Base-by-base conservation (phyloP, 371 early-diverging fungal species). In the Mucor ambiguus region DNA sequence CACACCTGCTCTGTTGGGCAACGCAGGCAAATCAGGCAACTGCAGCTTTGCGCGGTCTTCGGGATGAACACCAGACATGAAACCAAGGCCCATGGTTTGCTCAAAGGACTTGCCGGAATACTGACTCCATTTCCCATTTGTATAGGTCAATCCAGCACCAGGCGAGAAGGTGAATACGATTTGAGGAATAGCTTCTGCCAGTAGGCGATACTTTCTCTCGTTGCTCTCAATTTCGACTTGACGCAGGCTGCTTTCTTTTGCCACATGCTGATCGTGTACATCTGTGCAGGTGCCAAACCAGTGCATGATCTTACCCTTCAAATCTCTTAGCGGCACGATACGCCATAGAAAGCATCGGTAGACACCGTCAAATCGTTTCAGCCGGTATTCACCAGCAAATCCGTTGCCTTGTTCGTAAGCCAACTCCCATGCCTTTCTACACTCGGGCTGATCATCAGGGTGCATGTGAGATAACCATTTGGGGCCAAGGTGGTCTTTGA, bases 161-260 rank as follows among this genome's bases (percentile, higher is more conserved):
- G 87, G 87, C 0, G 85, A 74, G n/a, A 87, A 84, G 0, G 87
- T 87, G 59, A 89, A 89, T 2, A 89, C 89, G 48, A 89, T 85
- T 58, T 89, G 89, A 4, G 89, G 89, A 43, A 89, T 89, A 2
- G 89, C 87, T 57, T 89, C 89, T 4, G 89, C 89, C 11, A 89
- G 66, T 18, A 87, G 61, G 29, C 89, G 73, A 58, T 89, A 89
- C 72, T 89, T 89, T 63, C 86, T 73, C 73, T 89, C 89, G 61
- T 83, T 89, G 67, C 82, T 78, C 62, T 86, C 85, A 54, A 84
- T 80, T 54, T 89, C 87, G 56, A 82, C 73, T 60, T 87, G 89
- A 1, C 87, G 81, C 33, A 80, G 71, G 55, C 74, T 76, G 22
- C 74, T 81, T 37, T 86, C 77, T 58, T 87, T 85, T 7, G 86